Evolutionary conservation across 2,329 filamentous ascomycete genomes (phyloP).

Genomic region (Trichoderma koningiopsis): DNA sequence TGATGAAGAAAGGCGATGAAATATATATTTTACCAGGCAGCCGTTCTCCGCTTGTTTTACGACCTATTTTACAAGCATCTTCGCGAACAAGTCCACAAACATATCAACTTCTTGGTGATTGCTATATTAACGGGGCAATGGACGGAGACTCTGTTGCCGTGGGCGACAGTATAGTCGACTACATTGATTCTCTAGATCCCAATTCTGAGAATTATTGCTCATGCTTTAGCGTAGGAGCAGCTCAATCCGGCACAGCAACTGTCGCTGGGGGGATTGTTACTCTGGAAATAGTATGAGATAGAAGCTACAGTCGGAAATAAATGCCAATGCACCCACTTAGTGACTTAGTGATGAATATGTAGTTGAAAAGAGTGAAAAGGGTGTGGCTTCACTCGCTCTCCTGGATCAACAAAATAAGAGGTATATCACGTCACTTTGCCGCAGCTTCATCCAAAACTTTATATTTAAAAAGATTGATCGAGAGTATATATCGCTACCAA

Average conservation of each 20-base stretch:
- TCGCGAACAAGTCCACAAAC: neutral
- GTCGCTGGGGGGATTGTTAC: neutral
- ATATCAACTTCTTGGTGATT: neutral
- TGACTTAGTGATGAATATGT: no score
- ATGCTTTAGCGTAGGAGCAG: neutral
- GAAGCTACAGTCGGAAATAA: neutral
- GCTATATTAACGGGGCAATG: neutral
- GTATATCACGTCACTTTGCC: neutral
- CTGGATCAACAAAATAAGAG: no score
- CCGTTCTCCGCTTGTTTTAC: neutral
- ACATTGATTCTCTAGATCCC: neutral
- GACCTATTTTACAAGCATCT: neutral
- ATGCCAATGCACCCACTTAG: neutral
- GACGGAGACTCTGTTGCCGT: neutral
- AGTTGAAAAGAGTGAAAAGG: neutral
- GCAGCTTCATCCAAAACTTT: neutral
- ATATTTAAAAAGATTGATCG: neutral
- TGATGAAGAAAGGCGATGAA: neutral
- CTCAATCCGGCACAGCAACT: neutral
- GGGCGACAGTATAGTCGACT: neutral
- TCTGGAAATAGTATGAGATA: neutral
- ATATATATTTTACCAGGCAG: neutral
- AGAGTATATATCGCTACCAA: neutral
- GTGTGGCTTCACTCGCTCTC: neutral
- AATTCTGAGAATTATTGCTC: neutral